Percentiles rank a stretch among this genome's conserved stretches.
Conservation (phyloP, 1,139 yeast genomes). For the Suhomyces yuchorum region DNA sequence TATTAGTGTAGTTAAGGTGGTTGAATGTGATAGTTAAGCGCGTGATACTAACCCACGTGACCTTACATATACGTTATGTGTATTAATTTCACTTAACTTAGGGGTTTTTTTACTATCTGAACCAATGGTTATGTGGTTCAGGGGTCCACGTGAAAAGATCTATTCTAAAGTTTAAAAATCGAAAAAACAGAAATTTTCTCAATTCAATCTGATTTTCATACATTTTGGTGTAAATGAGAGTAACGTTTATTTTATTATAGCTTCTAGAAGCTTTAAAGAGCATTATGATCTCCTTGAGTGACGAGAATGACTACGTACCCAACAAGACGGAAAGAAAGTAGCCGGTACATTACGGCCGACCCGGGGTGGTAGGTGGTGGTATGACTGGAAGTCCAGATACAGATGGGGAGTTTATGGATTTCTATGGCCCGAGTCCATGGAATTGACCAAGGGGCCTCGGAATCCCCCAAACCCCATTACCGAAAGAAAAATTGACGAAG, state of each 20-base stretch:
- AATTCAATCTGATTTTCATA: background rate
- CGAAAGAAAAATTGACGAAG: constrained; percentile 1
- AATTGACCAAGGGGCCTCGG: background rate
- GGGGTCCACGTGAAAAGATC: too few species aligned
- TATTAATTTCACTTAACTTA: too few species aligned
- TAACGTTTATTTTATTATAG: background rate
- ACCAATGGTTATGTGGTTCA: too few species aligned
- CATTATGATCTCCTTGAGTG: background rate
- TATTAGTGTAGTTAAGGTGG: background rate
- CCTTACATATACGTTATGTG: too few species aligned
- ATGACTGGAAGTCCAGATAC: background rate
- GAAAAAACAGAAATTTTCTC: background rate
- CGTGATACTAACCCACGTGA: background rate
- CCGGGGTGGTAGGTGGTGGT: background rate
- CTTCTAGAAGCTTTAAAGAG: background rate
- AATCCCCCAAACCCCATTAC: background rate
- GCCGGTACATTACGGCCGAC: background rate
- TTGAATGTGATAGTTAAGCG: background rate
- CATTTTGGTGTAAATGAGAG: background rate
- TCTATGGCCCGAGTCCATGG: background rate
- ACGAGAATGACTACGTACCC: background rate
- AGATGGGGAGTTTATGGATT: background rate
- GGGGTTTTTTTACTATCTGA: too few species aligned
- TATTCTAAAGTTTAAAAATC: too few species aligned
- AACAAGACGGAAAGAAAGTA: background rate